Conservation (phyloP, 2,329 filamentous ascomycete species). For the Hymenoscyphus salicellus region DNA sequence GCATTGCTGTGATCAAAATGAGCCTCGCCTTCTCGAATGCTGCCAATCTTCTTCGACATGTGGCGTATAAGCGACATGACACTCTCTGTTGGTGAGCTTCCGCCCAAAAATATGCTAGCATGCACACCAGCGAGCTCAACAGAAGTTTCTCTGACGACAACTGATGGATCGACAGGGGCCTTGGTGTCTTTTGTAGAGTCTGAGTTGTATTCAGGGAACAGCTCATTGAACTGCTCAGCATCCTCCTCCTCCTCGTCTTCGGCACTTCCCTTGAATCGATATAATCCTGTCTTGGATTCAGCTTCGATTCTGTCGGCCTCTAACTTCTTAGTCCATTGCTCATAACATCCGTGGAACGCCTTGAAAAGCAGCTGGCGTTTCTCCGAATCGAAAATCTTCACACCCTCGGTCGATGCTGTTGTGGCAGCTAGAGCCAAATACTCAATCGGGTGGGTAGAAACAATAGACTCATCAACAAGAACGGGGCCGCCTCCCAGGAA, state of each 20-base stretch:
- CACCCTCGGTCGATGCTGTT: conserved; percentile 48
- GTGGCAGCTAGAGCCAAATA: conserved; percentile 50
- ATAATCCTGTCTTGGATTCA: conserved; percentile 71
- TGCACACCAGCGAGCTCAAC: conserved; percentile 62
- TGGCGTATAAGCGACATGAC: conserved; percentile 31
- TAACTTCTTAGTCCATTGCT: conserved; percentile 76
- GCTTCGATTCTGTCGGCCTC: conserved; percentile 72
- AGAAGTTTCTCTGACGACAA: conserved; percentile 37
- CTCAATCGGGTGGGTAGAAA: conserved; percentile 40
- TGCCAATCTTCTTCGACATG: conserved; percentile 29
- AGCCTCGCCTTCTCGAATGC: conserved; percentile 17
- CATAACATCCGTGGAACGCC: conserved; percentile 70
- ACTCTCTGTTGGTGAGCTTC: conserved; percentile 23
- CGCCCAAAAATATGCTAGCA: conserved; percentile 39
- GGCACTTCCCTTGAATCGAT: conserved; percentile 74
- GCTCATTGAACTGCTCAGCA: conserved; percentile 69
- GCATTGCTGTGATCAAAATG: conserved; percentile 33
- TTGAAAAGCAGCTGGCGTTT: conserved; percentile 58
- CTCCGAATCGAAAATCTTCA: conserved; percentile 40
- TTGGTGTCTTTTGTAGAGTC: conserved; percentile 26
- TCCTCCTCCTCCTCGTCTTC: conserved; percentile 75
- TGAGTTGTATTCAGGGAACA: conserved; percentile 77
- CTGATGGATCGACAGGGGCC: conserved; percentile 11
- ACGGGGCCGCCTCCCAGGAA: conserved; percentile 50
- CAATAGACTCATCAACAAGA: conserved; percentile 15